Evolutionary conservation across 1,139 yeast species (phyloP), one percentile per base, ranked within the genome.

Genomic region (Entelexis sorbosivorans): DNA sequence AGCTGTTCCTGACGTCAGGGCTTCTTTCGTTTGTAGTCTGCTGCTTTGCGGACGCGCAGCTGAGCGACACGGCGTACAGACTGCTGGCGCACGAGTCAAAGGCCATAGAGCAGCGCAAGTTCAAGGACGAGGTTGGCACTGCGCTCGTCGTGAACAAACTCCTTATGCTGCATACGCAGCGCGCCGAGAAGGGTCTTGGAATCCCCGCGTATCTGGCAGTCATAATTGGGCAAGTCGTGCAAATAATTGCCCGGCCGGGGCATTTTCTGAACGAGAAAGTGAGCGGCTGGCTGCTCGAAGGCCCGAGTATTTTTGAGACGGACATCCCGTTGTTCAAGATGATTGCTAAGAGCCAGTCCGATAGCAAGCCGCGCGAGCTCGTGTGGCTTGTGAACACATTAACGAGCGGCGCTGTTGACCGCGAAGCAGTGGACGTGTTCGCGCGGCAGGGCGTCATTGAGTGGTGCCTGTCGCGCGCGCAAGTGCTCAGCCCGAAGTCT

Each of bases 231-330:
- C 73, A 75, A 48, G 64, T 87, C 39, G 67, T 78, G 5, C 77
- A 79, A 5, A 69, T 85, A 1, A 64, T 85, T 52, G 64, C 73
- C 9, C 79, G 77, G 63, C 96, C 88, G 0, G 81, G 76, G n/a
- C 93, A 77, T 64, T 75, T 69, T 62, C 65, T 89, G 44, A 85
- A 82, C 63, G 95, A 86, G 57, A 77, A 78, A 56, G 76, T 78
- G 0, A 77, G 73, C 20, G 61, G 61, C 19, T 65, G 61, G 58
- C 56, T 67, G 35, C 54, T 66, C 44, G 69, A 77, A 4, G 77
- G 77, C 33, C 82, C 86, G 10, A 68, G 69, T 8, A 66, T 85
- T 43, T 73, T 74, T 54, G 58, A 68, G 0, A 70, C 69, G 53
- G 91, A 84, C 38, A 64, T 88, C 32, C 96, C 96, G 2, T 64